Percentiles rank a stretch among this genome's conserved stretches.
phyloP scores from a whole-genome alignment of 2,329 filamentous ascomycete species.

The Phoma sp. region DNA sequence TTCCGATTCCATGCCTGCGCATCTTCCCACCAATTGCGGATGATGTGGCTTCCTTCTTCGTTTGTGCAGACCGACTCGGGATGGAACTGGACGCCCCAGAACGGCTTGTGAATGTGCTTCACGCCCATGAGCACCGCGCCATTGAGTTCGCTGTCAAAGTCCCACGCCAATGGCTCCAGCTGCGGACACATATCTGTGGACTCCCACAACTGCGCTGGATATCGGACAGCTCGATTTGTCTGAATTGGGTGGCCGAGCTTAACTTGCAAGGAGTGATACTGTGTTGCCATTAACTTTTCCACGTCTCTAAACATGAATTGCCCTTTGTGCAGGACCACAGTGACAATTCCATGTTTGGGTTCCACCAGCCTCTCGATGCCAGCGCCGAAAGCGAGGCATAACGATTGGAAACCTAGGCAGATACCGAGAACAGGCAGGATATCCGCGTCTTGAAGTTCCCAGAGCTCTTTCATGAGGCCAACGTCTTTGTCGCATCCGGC shows the following conservation, averaged over 20 bases:
- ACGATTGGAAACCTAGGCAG: slow-evolving; percentile 87
- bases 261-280: slow-evolving; percentile 74
- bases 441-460: slow-evolving; percentile 67
- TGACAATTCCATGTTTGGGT: slow-evolving; percentile 84
- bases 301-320: slow-evolving; percentile 72
- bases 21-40: slow-evolving; percentile 78
- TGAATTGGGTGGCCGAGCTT: slow-evolving; percentile 48
- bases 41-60: slow-evolving; percentile 66
- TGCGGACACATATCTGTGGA: slow-evolving; percentile 45
- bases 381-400: slow-evolving; percentile 73
- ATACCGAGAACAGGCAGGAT: slow-evolving; percentile 83
- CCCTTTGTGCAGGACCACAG: slow-evolving; percentile 66
- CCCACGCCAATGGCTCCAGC: slow-evolving; percentile 58
- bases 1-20: slow-evolving; percentile 62
- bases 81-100: slow-evolving; percentile 91
- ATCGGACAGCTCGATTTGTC: slow-evolving; percentile 38
- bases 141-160: slow-evolving; percentile 55
- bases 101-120: slow-evolving; percentile 71
- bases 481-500: slow-evolving; percentile 77
- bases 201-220: slow-evolving; percentile 52
- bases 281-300: slow-evolving; percentile 70
- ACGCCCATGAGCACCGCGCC: slow-evolving; percentile 78
- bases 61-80: slow-evolving; percentile 89
- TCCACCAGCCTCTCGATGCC: slow-evolving; percentile 70
- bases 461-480: slow-evolving; percentile 80